phyloP scores from a whole-genome alignment of 2,329 filamentous ascomycete species.

The Aureobasidium musti region DNA sequence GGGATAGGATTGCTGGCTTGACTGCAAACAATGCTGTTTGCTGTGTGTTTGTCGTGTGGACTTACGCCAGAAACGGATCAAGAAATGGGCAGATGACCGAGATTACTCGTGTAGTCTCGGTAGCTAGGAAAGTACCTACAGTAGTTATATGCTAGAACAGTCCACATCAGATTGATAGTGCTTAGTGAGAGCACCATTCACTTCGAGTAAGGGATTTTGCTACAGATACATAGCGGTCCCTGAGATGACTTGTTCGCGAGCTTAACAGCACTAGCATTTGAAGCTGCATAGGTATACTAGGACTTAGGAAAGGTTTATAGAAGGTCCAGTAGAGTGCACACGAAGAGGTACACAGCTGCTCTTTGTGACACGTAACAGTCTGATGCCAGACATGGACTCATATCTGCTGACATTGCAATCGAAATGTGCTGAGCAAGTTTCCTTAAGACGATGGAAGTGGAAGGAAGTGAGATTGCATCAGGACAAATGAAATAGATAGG shows the following conservation, averaged over 20 bases:
- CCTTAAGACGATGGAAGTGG: neutral
- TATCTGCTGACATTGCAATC: neutral
- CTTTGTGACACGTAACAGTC: neutral
- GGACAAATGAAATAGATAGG: neutral
- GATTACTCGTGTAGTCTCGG: neutral
- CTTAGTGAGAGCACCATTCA: neutral
- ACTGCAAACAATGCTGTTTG: slow-evolving; percentile 9
- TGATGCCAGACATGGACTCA: neutral
- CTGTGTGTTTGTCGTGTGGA: neutral
- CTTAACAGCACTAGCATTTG: neutral
- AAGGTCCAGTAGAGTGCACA: neutral
- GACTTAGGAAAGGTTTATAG: neutral
- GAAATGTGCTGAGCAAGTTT: neutral
- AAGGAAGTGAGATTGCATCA: neutral
- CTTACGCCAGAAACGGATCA: neutral
- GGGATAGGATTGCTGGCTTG: too few relatives aligned
- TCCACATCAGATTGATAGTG: too few relatives aligned
- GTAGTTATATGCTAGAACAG: too few relatives aligned
- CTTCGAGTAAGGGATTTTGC: neutral
- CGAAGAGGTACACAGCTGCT: neutral
- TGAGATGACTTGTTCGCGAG: neutral
- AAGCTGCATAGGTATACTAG: neutral
- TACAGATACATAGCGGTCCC: neutral
- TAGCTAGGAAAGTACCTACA: too few relatives aligned
- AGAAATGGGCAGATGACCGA: neutral